A percentile compares a stretch with the other conserved stretches of the same genome.
phyloP scores from a whole-genome alignment of 805 yeast genomes.

The Suhomyces emberorum region DNA sequence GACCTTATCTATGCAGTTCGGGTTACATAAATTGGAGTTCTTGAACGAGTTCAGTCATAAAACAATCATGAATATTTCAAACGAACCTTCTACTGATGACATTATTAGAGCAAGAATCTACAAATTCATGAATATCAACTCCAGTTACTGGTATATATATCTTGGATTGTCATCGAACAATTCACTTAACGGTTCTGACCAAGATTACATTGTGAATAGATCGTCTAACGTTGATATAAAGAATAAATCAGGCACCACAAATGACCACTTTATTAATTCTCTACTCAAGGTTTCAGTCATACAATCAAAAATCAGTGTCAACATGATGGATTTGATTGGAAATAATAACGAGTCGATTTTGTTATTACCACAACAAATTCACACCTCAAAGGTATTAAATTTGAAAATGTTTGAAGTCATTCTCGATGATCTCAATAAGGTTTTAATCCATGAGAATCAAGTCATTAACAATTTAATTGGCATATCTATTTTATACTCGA shows the following conservation, averaged over 20 bases:
- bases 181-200: slow-evolving; percentile 21
- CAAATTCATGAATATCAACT: slow-evolving; percentile 40
- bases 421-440: slow-evolving; percentile 24
- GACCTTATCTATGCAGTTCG: slow-evolving; percentile 39
- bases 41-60: slow-evolving; percentile 40
- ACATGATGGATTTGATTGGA: slow-evolving; percentile 30
- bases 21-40: slow-evolving; percentile 40
- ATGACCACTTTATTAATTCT: slow-evolving; percentile 23
- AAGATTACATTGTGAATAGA: slow-evolving; percentile 37
- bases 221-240: slow-evolving; percentile 26
- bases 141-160: slow-evolving; percentile 41
- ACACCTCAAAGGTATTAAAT: slow-evolving; percentile 32
- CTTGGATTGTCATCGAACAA: slow-evolving; percentile 34
- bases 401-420: slow-evolving; percentile 43
- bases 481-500: slow-evolving; percentile 34
- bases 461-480: slow-evolving; percentile 23
- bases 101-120: slow-evolving; percentile 39
- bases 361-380: slow-evolving; percentile 14
- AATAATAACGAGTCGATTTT: slow-evolving; percentile 12
- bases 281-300: slow-evolving; percentile 29
- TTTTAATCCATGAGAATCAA: slow-evolving; percentile 12
- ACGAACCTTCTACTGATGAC: slow-evolving; percentile 30
- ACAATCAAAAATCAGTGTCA: slow-evolving; percentile 40
- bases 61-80: slow-evolving; percentile 20
- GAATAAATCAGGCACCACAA: slow-evolving; percentile 6